Conservation (phyloP, 495 filamentous ascomycete genomes). For the Xylaria grammica region DNA sequence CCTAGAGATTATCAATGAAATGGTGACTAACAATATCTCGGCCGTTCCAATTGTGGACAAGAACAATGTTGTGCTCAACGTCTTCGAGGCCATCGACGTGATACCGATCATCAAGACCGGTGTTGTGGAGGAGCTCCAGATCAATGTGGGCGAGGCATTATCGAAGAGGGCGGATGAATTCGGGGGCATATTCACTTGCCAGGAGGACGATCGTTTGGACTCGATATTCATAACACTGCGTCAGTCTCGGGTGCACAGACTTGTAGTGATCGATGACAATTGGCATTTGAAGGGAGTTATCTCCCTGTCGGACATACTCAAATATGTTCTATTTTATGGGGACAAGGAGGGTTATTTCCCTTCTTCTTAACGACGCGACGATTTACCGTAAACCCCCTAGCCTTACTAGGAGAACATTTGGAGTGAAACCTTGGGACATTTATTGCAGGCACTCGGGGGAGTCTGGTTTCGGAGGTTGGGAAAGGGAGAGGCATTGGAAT, state of each 20-base stretch:
- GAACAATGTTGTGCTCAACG: slow-evolving; percentile 84
- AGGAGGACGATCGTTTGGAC: slow-evolving; percentile 86
- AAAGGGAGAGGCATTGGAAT: slow-evolving; percentile 33
- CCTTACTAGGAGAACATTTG: background rate
- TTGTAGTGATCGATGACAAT: slow-evolving; percentile 90
- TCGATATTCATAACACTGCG: slow-evolving; percentile 97
- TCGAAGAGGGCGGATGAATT: slow-evolving; percentile 90
- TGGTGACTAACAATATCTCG: slow-evolving; percentile 91
- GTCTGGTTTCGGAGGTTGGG: slow-evolving; percentile 5
- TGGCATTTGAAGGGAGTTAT: slow-evolving; percentile 86
- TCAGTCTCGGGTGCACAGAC: slow-evolving; percentile 87
- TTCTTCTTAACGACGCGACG: slow-evolving; percentile 34
- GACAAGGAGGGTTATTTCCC: slow-evolving; percentile 64
- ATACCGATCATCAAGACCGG: slow-evolving; percentile 95
- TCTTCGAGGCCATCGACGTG: slow-evolving; percentile 97
- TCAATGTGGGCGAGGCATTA: slow-evolving; percentile 88
- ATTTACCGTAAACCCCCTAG: slow-evolving; percentile 20
- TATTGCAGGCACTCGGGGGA: slow-evolving; percentile 5
- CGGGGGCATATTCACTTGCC: slow-evolving; percentile 95
- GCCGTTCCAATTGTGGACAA: slow-evolving; percentile 92
- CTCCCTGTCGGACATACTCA: slow-evolving; percentile 94
- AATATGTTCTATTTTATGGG: slow-evolving; percentile 89
- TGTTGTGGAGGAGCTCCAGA: slow-evolving; percentile 85
- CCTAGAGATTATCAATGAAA: slow-evolving; percentile 92
- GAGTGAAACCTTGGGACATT: slow-evolving; percentile 6